Evolutionary conservation across 176 grass and related monocot species (phyloP), one percentile per base, ranked within the genome.

Genomic region (Saccharum spontaneum): DNA sequence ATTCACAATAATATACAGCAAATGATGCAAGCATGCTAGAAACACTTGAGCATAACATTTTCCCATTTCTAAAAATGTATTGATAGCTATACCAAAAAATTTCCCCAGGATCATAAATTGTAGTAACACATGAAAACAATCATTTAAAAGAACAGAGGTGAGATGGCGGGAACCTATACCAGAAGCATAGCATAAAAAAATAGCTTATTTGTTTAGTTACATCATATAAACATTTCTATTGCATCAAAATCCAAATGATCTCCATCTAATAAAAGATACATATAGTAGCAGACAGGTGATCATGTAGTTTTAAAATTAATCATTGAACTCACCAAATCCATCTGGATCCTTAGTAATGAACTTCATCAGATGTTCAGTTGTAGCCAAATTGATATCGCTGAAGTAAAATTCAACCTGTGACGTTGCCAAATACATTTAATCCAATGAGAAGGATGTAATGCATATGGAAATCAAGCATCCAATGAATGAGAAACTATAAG

Each of bases 341-440:
- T 94, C 95, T n/a, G 92, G 88, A 79, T 94, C 95, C 85, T 94
- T 97, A 71, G 77, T 73, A 33, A 97, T 97, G 73, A 93, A 97
- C 79, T 79, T 94, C 81, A 97, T 93, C 84, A 97, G 88, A 77
- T 97, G 95, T 73, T 97, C 95, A 84, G 95, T 97, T 57, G 95
- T 97, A 45, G 92, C 95, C 75, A 97, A 80, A 90, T 97, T 97
- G 77, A 88, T 81, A 89, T 97, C 95, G 76, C 95, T 97, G 84
- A 97, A 97, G 82, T 97, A 97, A 89, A 94, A 97, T 43, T 97
- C 95, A 60, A 97, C 95, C 95, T 97, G 87, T 33, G 44, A 84
- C 4, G 54, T 87, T 84, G 83, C 38, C 26, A 92, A 85, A 83
- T 41, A 39, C 7, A 41, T 65, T 80, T 73, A 64, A 67, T 72